Percentiles rank a stretch among this genome's conserved stretches.
phyloP scores from a whole-genome alignment of 2,329 filamentous ascomycete species.

The Stachybotrys chlorohalonatus region DNA sequence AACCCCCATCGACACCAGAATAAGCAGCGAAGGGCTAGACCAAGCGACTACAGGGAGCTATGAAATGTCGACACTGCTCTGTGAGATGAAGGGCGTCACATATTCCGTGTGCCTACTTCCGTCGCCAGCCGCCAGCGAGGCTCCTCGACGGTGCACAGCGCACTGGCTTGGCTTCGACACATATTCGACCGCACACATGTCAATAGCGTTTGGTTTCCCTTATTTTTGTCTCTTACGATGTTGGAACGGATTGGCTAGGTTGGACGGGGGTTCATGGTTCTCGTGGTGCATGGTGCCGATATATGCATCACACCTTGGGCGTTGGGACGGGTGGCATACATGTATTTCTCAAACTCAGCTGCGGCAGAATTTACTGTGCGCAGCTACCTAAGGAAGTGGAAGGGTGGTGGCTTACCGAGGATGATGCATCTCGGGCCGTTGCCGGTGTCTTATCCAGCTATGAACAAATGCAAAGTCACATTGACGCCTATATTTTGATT shows the following conservation, averaged over 20 bases:
- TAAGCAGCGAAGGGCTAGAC: conserved; percentile 67
- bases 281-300: too few species aligned
- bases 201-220: background rate
- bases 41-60: conserved; percentile 85
- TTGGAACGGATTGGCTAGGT: background rate
- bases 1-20: conserved; percentile 89
- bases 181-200: background rate
- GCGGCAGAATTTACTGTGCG: too few species aligned
- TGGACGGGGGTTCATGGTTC: too few species aligned
- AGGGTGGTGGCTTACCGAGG: too few species aligned
- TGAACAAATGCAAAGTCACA: too few species aligned
- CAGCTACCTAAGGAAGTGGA: too few species aligned
- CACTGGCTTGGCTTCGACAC: background rate
- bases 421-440: too few species aligned
- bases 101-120: too few species aligned
- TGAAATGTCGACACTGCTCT: conserved; percentile 22
- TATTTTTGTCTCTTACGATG: background rate
- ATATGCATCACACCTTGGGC: background rate
- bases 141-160: background rate
- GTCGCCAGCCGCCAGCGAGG: too few species aligned
- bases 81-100: too few species aligned
- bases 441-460: too few species aligned
- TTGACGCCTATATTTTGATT: too few species aligned
- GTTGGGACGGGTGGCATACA: background rate
- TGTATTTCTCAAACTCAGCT: background rate